Evolutionary conservation across 352 stramenopile genomes (phyloP), one percentile per base, ranked within the genome.

Genomic region (Pythium biforme): DNA sequence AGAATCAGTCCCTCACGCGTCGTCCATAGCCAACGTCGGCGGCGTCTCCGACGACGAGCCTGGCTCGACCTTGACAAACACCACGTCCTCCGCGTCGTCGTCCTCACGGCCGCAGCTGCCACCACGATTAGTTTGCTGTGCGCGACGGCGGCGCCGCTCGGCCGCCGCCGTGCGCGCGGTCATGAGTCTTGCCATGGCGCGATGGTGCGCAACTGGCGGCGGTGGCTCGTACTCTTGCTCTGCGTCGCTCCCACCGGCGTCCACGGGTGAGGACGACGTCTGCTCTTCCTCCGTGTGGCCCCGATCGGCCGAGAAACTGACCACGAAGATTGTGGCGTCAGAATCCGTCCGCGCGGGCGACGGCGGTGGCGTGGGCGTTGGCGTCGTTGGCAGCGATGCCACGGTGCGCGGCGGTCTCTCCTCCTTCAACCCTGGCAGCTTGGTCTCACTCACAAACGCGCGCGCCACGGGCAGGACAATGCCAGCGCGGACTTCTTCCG

Each of bases 381-480:
- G 20, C 20, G 20, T 29, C 6, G 43, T 27, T 17, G 37, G 37
- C 11, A 43, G 37, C 14, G 37, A 43, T 14, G 37, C 14, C 37
- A 43, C 12, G 14, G 37, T 14, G 17, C 37, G 37, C 37, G 37
- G 37, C 37, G 37, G 48, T 23, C 17, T 17, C 33, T 41, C 58
- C 8, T 56, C 58, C 2, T 37, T 1, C 1, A 64, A 39, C 7
- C 48, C 58, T 25, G 48, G 58, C 25, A 64, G 40, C 27, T 41
- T 45, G 11, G 58, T 53, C 14, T 57, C 34, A 20, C 48, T 64
- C 29, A 64, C 48, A 37, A 64, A 58, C 19, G 34, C 47, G 10
- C 58, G 48, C 17, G 58, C 47, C 9, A 57, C 17, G 17, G 58
- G 58, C 0, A 58, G 50, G 9, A 20, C 9, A 11, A 64, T 40